Conservation (phyloP, 352 stramenopile genomes). For the Globisporangium recalcitrans region DNA sequence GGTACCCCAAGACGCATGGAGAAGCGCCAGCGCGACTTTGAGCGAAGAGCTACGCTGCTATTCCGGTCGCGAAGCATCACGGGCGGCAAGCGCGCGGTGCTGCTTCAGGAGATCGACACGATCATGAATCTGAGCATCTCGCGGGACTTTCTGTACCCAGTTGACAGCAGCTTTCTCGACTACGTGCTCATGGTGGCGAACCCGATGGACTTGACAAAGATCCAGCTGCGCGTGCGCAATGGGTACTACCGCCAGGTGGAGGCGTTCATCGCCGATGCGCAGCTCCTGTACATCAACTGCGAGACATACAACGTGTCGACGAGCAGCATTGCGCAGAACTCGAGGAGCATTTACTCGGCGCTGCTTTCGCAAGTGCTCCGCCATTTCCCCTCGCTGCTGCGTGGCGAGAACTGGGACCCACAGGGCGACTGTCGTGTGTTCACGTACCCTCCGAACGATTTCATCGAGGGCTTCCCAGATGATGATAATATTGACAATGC, state of each 20-base stretch:
- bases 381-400: slow-evolving; percentile 49
- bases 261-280: slow-evolving; percentile 70
- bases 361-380: slow-evolving; percentile 57
- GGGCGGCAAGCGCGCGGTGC: slow-evolving; percentile 32
- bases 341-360: slow-evolving; percentile 55
- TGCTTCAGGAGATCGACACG: slow-evolving; percentile 54
- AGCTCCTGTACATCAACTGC: slow-evolving; percentile 72
- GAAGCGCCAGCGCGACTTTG: slow-evolving; percentile 39
- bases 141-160: slow-evolving; percentile 75
- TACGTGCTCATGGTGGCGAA: slow-evolving; percentile 83
- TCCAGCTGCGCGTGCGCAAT: slow-evolving; percentile 52
- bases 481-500: slow-evolving; percentile 19
- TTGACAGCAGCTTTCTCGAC: slow-evolving; percentile 67
- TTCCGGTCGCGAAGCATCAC: slow-evolving; percentile 51
- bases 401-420: slow-evolving; percentile 19
- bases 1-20: slow-evolving; percentile 23
- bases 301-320: slow-evolving; percentile 83
- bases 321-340: slow-evolving; percentile 79
- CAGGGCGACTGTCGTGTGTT: slow-evolving; percentile 23
- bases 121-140: slow-evolving; percentile 69
- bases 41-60: slow-evolving; percentile 30
- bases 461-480: slow-evolving; percentile 28
- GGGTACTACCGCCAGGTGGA: slow-evolving; percentile 85
- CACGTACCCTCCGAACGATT: slow-evolving; percentile 53
- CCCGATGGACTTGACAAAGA: slow-evolving; percentile 80